Conservation (phyloP, 73 alveolate genomes). For the Symbiodinium natans region DNA sequence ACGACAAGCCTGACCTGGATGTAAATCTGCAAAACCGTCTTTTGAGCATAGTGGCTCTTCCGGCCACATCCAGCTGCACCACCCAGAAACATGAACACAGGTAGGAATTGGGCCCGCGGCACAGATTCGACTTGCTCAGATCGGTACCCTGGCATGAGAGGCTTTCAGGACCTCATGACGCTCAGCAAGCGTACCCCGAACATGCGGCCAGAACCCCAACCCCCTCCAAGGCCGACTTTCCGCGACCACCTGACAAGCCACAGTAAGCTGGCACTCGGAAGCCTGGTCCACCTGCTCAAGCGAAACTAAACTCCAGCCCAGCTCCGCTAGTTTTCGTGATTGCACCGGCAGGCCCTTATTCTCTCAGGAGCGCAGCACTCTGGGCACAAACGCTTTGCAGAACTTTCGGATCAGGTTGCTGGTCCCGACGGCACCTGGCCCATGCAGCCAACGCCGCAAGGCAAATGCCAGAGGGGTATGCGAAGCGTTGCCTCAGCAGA, state of each 20-base stretch:
- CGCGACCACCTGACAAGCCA: neutral
- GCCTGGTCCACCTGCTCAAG: no score
- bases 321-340: no score
- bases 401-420: neutral
- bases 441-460: neutral
- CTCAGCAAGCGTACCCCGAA: no score
- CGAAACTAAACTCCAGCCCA: no score
- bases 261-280: no score
- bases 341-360: no score
- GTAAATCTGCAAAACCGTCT: neutral
- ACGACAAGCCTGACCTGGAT: neutral
- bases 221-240: neutral
- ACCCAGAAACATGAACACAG: no score
- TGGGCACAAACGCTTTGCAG: neutral
- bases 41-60: slow-evolving; percentile 1
- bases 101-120: no score
- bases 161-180: no score
- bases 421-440: neutral
- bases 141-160: neutral
- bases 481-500: neutral
- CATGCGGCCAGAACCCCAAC: no score
- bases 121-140: slow-evolving; percentile 8
- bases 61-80: neutral
- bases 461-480: neutral
- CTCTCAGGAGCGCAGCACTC: neutral